Percentiles rank a stretch among this genome's conserved stretches.
These are phyloP conservation scores for Lachnellula subtilissima DNA, from an alignment of 2,329 filamentous ascomycete genomes.

Conservation along the genomic window DNA sequence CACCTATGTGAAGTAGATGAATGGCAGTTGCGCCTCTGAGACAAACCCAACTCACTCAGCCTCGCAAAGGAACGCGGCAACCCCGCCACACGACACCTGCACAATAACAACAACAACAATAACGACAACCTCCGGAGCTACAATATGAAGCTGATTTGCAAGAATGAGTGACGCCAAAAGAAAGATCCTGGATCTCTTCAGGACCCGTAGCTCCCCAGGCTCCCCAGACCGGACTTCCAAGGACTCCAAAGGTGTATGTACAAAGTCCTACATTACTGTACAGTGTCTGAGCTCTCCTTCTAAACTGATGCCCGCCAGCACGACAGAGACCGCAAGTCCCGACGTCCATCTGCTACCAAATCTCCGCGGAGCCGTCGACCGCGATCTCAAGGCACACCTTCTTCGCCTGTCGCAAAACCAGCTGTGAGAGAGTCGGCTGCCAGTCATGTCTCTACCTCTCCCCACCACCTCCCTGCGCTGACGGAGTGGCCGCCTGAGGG, in stretches of 20 bases:
- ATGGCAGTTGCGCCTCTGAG: too few relatives aligned
- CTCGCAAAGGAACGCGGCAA: too few relatives aligned
- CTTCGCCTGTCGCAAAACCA: neutral
- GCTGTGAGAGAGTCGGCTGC: neutral
- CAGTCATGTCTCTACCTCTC: neutral
- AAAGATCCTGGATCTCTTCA: conserved; percentile 39
- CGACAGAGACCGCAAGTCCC: conserved; percentile 25
- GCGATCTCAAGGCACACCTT: conserved; percentile 3
- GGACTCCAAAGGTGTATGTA: conserved; percentile 30
- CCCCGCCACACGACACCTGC: too few relatives aligned
- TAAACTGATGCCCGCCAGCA: neutral
- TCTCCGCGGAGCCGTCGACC: neutral
- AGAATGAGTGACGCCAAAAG: conserved; percentile 27
- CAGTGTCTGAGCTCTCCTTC: conserved; percentile 5
- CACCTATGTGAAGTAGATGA: too few relatives aligned
- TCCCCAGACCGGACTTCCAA: conserved; percentile 35
- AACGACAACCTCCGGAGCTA: neutral
- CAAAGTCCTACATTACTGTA: neutral
- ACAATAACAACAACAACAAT: too few relatives aligned
- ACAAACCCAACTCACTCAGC: too few relatives aligned
- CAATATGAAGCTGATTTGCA: neutral
- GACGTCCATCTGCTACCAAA: conserved; percentile 1
- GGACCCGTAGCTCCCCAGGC: conserved; percentile 41
- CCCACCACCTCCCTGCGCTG: conserved; percentile 31
- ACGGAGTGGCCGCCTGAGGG: conserved; percentile 55